Evolutionary conservation across 495 filamentous ascomycete species (phyloP).

Genomic region (Massariosphaeria phaeospora): DNA sequence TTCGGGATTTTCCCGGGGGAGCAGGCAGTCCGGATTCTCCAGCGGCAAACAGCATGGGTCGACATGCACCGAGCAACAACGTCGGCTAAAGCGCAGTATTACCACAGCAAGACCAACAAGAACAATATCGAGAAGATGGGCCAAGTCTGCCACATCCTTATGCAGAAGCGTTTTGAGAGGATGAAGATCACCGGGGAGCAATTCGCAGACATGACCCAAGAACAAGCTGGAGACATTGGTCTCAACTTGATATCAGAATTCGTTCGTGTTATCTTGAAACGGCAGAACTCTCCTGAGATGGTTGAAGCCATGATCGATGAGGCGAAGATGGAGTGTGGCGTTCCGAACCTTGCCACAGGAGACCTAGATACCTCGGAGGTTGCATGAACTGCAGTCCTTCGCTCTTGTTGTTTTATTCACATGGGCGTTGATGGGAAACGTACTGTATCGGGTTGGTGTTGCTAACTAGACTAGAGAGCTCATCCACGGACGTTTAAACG

Average conservation of each 20-base stretch:
- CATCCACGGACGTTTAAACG: too few relatives aligned
- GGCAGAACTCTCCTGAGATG: constrained; percentile 10
- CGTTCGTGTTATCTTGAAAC: constrained; percentile 26
- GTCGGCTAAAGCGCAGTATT: neutral
- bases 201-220: constrained; percentile 8
- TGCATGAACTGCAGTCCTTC: neutral
- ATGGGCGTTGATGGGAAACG: too few relatives aligned
- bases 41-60: constrained; percentile 20
- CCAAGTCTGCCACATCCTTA: constrained; percentile 17
- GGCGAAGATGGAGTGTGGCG: constrained; percentile 24
- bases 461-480: too few relatives aligned
- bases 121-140: constrained; percentile 7
- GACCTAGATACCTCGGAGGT: constrained; percentile 27
- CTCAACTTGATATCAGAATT: constrained; percentile 31
- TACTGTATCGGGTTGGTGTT: too few relatives aligned
- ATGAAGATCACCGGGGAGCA: constrained; percentile 5
- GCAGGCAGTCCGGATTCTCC: constrained; percentile 12
- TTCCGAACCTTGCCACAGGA: constrained; percentile 26
- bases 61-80: constrained; percentile 8
- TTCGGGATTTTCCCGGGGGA: constrained; percentile 15
- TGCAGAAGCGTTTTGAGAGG: constrained; percentile 13
- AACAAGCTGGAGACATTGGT: constrained; percentile 13
- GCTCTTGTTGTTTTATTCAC: too few relatives aligned
- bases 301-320: constrained; percentile 30
- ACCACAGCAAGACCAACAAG: neutral